A percentile compares a stretch with the other conserved stretches of the same genome.
These are phyloP conservation scores for Ampelocalamus luodianensis DNA, from an alignment of 176 grass and related monocot species.

Conservation along the genomic window DNA sequence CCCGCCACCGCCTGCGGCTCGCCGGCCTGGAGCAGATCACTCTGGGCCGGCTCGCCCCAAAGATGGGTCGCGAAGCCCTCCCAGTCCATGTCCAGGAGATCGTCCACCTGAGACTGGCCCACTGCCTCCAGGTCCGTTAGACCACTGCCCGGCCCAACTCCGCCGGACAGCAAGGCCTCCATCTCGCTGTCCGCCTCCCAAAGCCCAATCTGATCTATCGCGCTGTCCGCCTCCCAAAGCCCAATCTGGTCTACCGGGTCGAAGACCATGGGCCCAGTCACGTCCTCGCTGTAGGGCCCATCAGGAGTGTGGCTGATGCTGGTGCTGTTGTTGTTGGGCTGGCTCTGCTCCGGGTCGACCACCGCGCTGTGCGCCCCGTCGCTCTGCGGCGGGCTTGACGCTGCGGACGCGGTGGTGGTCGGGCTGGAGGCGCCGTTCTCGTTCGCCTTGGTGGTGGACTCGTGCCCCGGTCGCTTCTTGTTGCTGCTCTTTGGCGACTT, in stretches of 20 bases:
- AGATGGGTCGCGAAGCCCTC: slow-evolving; percentile 60
- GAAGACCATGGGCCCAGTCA: slow-evolving; percentile 36
- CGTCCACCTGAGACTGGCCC: slow-evolving; percentile 39
- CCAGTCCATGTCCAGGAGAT: slow-evolving; percentile 74
- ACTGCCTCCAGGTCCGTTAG: not conserved
- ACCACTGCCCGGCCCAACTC: not conserved
- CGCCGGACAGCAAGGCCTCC: slow-evolving; percentile 45
- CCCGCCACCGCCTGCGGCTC: not conserved
- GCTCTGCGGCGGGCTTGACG: slow-evolving; percentile 44
- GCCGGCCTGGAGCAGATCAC: not conserved
- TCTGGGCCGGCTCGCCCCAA: slow-evolving; percentile 38
- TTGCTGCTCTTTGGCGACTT: slow-evolving; percentile 46
- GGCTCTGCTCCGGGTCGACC: slow-evolving; percentile 58
- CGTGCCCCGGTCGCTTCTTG: not conserved
- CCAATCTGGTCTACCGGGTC: slow-evolving; percentile 28
- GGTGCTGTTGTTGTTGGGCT: slow-evolving; percentile 33
- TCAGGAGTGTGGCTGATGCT: not conserved
- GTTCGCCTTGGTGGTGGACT: not conserved
- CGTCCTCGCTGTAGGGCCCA: slow-evolving; percentile 38
- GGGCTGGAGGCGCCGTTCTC: not conserved
- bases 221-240: slow-evolving; percentile 47
- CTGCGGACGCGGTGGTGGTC: not conserved
- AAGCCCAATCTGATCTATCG: slow-evolving; percentile 45
- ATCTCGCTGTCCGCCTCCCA: slow-evolving; percentile 51
- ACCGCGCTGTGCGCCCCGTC: slow-evolving; percentile 57